phyloP scores from a whole-genome alignment of 73 alveolate genomes.

The Uronychia setigera region DNA sequence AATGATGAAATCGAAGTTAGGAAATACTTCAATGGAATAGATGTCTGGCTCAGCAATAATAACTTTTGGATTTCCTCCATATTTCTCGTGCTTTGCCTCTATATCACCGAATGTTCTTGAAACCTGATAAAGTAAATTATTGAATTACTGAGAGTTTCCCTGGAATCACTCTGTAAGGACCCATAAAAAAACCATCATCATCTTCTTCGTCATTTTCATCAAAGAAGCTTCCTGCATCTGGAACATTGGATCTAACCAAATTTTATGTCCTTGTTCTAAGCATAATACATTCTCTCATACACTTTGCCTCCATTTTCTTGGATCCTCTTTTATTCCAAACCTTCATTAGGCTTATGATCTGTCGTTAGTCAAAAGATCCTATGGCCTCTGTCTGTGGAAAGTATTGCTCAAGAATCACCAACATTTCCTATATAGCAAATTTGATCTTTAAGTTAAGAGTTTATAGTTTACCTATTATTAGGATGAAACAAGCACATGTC shows the following conservation, averaged over 20 bases:
- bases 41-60: conserved; percentile 72
- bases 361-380: neutral
- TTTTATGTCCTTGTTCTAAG: neutral
- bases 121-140: too few species aligned
- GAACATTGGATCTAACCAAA: neutral
- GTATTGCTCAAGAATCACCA: neutral
- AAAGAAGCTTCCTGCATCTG: too few species aligned
- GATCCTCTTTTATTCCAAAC: neutral
- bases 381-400: neutral
- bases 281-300: neutral
- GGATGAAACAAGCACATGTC: neutral
- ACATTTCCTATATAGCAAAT: neutral
- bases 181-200: conserved; percentile 13
- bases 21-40: conserved; percentile 49
- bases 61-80: conserved; percentile 82
- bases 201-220: neutral
- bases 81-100: conserved; percentile 69
- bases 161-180: conserved; percentile 81
- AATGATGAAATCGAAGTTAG: conserved; percentile 62
- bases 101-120: conserved; percentile 79
- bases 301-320: neutral
- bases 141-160: conserved; percentile 71
- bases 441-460: neutral
- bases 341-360: neutral
- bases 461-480: neutral